Evolutionary conservation across 495 filamentous ascomycete species (phyloP).

Genomic region (Xylaria nigripes): DNA sequence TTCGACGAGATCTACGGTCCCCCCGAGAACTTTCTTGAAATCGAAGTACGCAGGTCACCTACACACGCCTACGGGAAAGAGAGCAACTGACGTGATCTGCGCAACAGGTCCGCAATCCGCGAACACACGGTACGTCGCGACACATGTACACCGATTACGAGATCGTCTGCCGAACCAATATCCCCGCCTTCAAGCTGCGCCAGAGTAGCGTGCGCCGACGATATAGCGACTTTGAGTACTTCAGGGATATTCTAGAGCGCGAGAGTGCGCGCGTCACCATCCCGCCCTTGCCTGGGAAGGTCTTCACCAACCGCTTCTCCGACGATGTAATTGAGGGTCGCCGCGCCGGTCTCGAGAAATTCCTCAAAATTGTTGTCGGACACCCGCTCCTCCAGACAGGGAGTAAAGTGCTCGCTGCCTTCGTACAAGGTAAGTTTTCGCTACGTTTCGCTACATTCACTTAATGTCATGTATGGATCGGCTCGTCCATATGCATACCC

Average conservation of each 20-base stretch:
- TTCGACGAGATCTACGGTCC: constrained; percentile 99
- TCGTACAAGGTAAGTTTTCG: constrained; percentile 76
- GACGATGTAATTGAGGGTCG: constrained; percentile 98
- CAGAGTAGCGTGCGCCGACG: constrained; percentile 79
- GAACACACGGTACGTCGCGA: constrained; percentile 88
- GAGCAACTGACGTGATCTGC: not conserved
- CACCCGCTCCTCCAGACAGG: constrained; percentile 96
- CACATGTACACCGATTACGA: constrained; percentile 99
- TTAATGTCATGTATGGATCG: not conserved
- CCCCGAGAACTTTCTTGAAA: constrained; percentile 97
- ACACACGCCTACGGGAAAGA: not conserved
- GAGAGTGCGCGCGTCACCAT: constrained; percentile 92
- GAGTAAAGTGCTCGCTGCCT: constrained; percentile 88
- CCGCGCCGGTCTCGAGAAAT: constrained; percentile 84
- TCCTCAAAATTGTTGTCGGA: constrained; percentile 94
- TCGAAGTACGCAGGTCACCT: constrained; percentile 57
- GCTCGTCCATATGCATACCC: not conserved
- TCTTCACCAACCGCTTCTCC: constrained; percentile 96
- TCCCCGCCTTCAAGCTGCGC: constrained; percentile 90
- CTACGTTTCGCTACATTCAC: not conserved
- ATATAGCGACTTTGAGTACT: constrained; percentile 97
- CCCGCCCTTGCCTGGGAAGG: constrained; percentile 91
- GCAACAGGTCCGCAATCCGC: constrained; percentile 78
- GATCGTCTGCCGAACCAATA: constrained; percentile 94
- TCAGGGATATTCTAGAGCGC: constrained; percentile 94